A percentile compares a stretch with the other conserved stretches of the same genome.
These are phyloP conservation scores for Lojkania enalia DNA, from an alignment of 2,329 filamentous ascomycete genomes.

Conservation along the genomic window DNA sequence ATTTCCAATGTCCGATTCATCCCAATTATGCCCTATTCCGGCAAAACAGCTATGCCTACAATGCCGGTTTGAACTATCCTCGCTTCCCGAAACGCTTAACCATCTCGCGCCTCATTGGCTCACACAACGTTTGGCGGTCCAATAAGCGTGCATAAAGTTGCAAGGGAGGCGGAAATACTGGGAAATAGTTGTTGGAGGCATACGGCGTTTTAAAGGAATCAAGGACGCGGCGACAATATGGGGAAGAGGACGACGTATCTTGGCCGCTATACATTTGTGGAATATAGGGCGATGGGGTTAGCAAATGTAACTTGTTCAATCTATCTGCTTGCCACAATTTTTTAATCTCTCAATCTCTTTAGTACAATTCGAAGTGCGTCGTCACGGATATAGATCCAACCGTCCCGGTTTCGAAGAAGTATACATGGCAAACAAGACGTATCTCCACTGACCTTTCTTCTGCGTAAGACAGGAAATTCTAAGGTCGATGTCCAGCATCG, in stretches of 20 bases:
- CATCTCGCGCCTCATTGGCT: not conserved
- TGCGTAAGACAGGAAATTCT: too few species aligned
- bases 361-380: not conserved
- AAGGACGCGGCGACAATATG: not conserved
- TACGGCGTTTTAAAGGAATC: not conserved
- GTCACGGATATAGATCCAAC: not conserved
- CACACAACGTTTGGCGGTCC: not conserved
- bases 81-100: not conserved
- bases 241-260: not conserved
- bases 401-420: not conserved
- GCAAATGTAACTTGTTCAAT: too few species aligned
- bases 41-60: not conserved
- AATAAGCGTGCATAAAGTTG: not conserved
- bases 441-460: too few species aligned
- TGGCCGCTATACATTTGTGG: not conserved
- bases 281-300: not conserved
- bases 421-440: not conserved
- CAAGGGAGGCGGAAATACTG: not conserved
- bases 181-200: conserved; percentile 1
- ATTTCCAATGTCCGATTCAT: too few species aligned
- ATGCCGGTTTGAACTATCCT: not conserved
- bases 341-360: not conserved
- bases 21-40: not conserved
- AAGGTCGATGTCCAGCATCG: too few species aligned
- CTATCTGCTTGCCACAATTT: not conserved